Evolutionary conservation across 2,329 filamentous ascomycete genomes (phyloP), one percentile per base, ranked within the genome.

Genomic region (Ophiobolus disseminans): DNA sequence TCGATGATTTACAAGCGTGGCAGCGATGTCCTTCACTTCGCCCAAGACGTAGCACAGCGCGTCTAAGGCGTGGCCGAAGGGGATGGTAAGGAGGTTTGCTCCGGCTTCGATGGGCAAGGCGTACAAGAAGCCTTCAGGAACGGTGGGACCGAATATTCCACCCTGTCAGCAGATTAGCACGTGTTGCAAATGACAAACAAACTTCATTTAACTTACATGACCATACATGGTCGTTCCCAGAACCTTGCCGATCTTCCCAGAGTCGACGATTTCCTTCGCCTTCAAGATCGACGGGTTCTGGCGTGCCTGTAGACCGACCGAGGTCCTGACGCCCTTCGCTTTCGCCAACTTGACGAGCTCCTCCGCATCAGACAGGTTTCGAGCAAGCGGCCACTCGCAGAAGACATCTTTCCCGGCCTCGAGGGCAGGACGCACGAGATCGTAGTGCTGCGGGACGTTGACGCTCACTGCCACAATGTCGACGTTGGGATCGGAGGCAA

Each of bases 311-410:
- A 81, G 48, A 2, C 80, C 80, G 2, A 82, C 70, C 19, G 79
- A 66, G 0, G 77, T 82, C 38, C 67, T 71, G 9, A 76, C 68
- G 0, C 72, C 70, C 21, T 74, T 75, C 17, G 63, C 44, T 35
- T 72, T 66, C 0, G 78, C 78, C 8, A 80, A 49, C 1, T 60
- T 58, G 0, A 68, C 58, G 16, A 83, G 63, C 51, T 80, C 76
- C 35, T 76, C 69, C 0, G 78, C 73, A 49, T 80, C 70, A 1
- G 62, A 51, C 1, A 75, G 42, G 32, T 73, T 77, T 3, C 70
- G 65, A 0, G 68, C 78, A 1, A 80, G 66, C 3, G 78, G 80
- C 78, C 79, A 80, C 56, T 82, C 80, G n/a, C 76, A 72, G 45
- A 77, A 82, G 10, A 79, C 72, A 34, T 77, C 69, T 37, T 69